Percentiles rank a stretch among this genome's conserved stretches.
Conservation (phyloP, 768 basidiomycete genomes). For the Kwoniella europaea region DNA sequence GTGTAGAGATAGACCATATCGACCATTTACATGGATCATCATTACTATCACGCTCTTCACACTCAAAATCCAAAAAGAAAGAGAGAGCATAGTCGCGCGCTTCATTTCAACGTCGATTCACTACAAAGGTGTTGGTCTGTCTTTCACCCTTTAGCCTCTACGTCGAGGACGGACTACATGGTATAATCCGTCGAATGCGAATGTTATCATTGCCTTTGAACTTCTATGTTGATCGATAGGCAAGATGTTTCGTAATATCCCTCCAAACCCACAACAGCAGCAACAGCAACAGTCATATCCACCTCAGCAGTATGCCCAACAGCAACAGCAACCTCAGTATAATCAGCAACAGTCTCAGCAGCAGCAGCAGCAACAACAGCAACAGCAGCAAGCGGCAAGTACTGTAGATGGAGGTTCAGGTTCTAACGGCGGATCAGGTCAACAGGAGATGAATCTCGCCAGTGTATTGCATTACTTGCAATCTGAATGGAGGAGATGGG, state of each 20-base stretch:
- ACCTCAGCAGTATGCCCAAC: conserved; percentile 42
- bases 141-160: no score
- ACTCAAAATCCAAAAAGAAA: neutral
- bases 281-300: conserved; percentile 60
- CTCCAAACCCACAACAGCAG: conserved; percentile 49
- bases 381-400: conserved; percentile 56
- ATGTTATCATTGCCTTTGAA: no score
- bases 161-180: no score
- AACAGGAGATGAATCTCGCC: conserved; percentile 80
- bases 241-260: conserved; percentile 23
- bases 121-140: neutral
- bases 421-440: conserved; percentile 23
- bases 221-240: no score
- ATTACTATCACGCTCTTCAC: no score
- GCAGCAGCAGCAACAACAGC: conserved; percentile 25
- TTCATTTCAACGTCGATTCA: neutral
- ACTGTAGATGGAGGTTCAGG: conserved; percentile 32
- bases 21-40: neutral
- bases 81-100: neutral
- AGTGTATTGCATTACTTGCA: conserved; percentile 96
- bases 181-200: no score
- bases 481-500: conserved; percentile 96
- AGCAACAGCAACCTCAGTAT: conserved; percentile 62
- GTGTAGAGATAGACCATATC: neutral
- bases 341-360: conserved; percentile 53